Evolutionary conservation across 208 protist genomes (phyloP).

Genomic region (Tritrichomonas musculus): DNA sequence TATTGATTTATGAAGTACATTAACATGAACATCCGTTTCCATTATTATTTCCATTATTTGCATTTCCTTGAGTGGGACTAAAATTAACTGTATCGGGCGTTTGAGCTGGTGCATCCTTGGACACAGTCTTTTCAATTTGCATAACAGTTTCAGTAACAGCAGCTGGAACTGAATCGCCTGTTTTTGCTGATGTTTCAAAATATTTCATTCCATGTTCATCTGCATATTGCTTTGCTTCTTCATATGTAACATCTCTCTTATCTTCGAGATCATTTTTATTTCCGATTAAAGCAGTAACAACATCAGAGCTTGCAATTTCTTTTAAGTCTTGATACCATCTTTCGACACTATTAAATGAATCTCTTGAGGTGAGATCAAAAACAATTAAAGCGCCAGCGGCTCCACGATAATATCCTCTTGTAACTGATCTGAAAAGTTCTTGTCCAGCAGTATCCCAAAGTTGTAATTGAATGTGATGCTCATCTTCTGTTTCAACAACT

Average conservation of each 20-base stretch:
- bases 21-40: too few species aligned
- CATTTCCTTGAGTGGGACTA: too few species aligned
- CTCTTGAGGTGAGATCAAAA: neutral
- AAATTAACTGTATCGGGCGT: too few species aligned
- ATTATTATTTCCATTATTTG: too few species aligned
- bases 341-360: neutral
- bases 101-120: too few species aligned
- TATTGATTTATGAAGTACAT: too few species aligned
- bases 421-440: constrained; percentile 10
- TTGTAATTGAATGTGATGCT: neutral
- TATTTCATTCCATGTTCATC: constrained; percentile 13
- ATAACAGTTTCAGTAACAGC: constrained; percentile 3
- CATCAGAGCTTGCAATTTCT: too few species aligned
- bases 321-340: neutral
- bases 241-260: neutral
- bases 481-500: neutral
- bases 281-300: neutral
- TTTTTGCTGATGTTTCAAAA: constrained; percentile 33
- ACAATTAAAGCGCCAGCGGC: neutral
- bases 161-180: neutral
- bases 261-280: neutral
- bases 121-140: too few species aligned
- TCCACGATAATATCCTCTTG: neutral
- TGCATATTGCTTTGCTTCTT: neutral
- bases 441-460: constrained; percentile 30